Evolutionary conservation across 2,329 filamentous ascomycete species (phyloP).

Genomic region (Curvularia sp.): DNA sequence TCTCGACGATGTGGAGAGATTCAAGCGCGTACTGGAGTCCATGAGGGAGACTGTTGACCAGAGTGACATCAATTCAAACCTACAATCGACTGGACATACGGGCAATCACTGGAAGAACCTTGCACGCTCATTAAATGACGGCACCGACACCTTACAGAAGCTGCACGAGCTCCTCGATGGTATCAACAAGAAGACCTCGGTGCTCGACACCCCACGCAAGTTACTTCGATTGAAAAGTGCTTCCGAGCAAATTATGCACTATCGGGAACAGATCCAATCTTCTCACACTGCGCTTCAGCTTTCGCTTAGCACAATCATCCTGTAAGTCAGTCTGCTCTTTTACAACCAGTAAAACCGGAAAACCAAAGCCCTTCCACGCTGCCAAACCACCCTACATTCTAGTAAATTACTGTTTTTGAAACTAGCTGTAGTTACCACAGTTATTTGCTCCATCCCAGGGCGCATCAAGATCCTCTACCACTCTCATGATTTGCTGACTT

Average conservation of each 20-base stretch:
- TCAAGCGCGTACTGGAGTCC: slow-evolving; percentile 29
- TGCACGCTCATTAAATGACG: slow-evolving; percentile 29
- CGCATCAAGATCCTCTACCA: too few species aligned
- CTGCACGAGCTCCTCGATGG: slow-evolving; percentile 23
- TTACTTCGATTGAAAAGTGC: slow-evolving; percentile 28
- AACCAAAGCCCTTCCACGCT: too few species aligned
- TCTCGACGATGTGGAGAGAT: slow-evolving; percentile 29
- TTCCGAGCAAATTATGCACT: slow-evolving; percentile 25
- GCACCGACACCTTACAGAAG: slow-evolving; percentile 25
- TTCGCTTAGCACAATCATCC: slow-evolving; percentile 32
- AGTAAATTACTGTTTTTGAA: too few species aligned
- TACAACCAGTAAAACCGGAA: too few species aligned
- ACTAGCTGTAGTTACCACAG: too few species aligned
- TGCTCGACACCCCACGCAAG: slow-evolving; percentile 30
- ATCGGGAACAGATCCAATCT: slow-evolving; percentile 31
- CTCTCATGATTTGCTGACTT: not conserved
- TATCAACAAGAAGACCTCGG: slow-evolving; percentile 26
- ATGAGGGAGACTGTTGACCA: slow-evolving; percentile 36
- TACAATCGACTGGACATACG: slow-evolving; percentile 29
- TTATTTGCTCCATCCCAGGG: not conserved
- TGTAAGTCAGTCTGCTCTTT: slow-evolving; percentile 25
- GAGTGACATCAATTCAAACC: slow-evolving; percentile 23
- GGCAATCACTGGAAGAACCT: slow-evolving; percentile 36
- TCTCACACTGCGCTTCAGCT: slow-evolving; percentile 33
- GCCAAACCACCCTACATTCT: too few species aligned